Base-by-base conservation (phyloP, 164 flowering plant species). In the Magnolia kwangsiensis region DNA sequence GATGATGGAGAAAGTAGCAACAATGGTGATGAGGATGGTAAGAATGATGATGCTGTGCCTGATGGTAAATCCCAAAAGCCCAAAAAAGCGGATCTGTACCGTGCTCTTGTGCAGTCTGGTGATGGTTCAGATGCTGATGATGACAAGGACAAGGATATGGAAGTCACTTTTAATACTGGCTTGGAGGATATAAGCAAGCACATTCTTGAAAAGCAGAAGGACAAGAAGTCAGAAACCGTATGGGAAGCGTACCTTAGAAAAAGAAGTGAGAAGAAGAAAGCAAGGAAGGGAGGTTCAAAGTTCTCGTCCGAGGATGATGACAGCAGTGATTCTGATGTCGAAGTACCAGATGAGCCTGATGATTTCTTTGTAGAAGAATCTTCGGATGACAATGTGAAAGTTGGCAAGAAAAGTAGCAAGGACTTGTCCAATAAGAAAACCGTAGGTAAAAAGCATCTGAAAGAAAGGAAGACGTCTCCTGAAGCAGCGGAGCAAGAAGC, bases 141-240 rank as follows among this genome's bases (percentile, higher is more conserved):
- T 73, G 86, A 89, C 20, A 85, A 78, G 55, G 85, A 78, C 72
- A 89, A 85, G 83, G 97, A 96, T 79, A 94, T 96, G 99, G 99
- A 94, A 81, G 92, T 94, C 51, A 94, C 98, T 76, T 96, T 94
- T 81, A 91, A 90, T 82, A 81, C 96, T 74, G 97, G 92, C 21
- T 86, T 94, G 74, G 99, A 96, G 80, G 91, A 90, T 83, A 29
- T 94, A 78, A 92, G 98, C 85, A 96, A 90, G 82, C 92, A 86
- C 37, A 82, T 91, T 75, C 79, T 90, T 45, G 96, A 94, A 80
- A 94, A 86, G 91, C 72, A 77, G 29, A 93, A 87, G 82, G 91
- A 90, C 78, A 89, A 84, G 78, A 75, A 87, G 72, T 84, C 93
- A 20, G 97, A 91, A 81, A 87, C 96, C 7, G 92, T 94, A 18